phyloP scores from a whole-genome alignment of 805 yeast genomes.

The Teunomyces atbi region DNA sequence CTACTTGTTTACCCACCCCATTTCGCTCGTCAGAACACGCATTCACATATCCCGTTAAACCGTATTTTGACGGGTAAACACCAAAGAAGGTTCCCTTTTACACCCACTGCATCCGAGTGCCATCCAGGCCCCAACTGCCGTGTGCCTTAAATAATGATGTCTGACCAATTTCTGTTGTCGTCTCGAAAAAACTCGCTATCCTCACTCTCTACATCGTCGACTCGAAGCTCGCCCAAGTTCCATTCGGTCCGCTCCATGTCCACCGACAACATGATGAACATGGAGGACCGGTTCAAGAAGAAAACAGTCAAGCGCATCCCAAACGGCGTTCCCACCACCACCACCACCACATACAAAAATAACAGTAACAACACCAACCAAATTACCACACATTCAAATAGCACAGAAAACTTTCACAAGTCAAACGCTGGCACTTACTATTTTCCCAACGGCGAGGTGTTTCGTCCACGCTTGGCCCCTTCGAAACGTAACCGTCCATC shows the following conservation, averaged over 20 bases:
- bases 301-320: slow-evolving; percentile 29
- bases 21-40: background rate
- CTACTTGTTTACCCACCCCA: background rate
- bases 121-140: too few species aligned
- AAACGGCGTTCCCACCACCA: background rate
- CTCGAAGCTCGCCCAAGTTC: background rate
- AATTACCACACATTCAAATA: background rate
- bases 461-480: slow-evolving; percentile 45
- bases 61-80: background rate
- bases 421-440: slow-evolving; percentile 27
- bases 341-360: too few species aligned
- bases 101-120: background rate
- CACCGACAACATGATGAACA: slow-evolving; percentile 36
- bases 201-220: slow-evolving; percentile 5
- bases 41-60: background rate
- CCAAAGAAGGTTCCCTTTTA: background rate
- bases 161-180: slow-evolving; percentile 4
- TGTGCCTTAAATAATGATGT: background rate
- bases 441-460: slow-evolving; percentile 56
- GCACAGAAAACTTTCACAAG: slow-evolving; percentile 11
- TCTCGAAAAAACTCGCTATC: slow-evolving; percentile 9
- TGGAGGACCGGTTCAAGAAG: slow-evolving; percentile 41
- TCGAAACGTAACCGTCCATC: slow-evolving; percentile 39
- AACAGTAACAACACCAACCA: background rate
- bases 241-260: slow-evolving; percentile 23